Evolutionary conservation across 73 alveolate species (phyloP), one percentile per base, ranked within the genome.

Genomic region (Paramecium primaurelia): DNA sequence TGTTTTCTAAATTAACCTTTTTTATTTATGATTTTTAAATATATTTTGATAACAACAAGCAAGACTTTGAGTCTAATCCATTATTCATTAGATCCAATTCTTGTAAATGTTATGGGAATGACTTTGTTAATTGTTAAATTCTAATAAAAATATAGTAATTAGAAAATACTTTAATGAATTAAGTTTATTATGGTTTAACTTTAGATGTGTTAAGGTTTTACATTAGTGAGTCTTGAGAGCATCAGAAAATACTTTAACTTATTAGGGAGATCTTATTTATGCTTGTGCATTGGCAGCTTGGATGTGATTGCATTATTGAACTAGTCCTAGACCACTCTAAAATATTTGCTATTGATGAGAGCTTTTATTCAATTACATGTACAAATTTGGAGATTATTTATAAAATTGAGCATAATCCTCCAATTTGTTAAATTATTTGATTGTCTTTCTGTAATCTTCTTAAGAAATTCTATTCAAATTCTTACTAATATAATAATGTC

Each of bases 291-390:
- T 47, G 2, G 75, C 91, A 20, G 3, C 12, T 44, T 26, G 1
- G 11, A 80, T 44, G 11, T 80, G 51, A 18, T 40, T 80, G 38
- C 64, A 32, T 18, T 42, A 40, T 10, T 34, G 5, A 4, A 80
- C 71, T 11, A 80, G 49, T 20, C 91, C 91, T 45, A 80, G 49
- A 4, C 91, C 91, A 18, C 75, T 80, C 30, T 80, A 80, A 47
- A 80, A 80, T 44, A 80, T 80, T 9, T 16, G 18, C n/a, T 80
- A 80, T 11, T 47, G 11, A 6, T 80, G n/a, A 1, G 91, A 40
- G 26, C 64, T 45, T 44, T 47, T 80, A 80, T 80, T 80, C 18
- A 80, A 49, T 25, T 34, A 9, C 75, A 80, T 80, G 45, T 80
- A 80, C 16, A 80, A 22, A 80, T 80, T 80, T 11, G 71, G 73